Percentiles rank a stretch among this genome's conserved stretches.
phyloP scores from a whole-genome alignment of 1,139 yeast genomes.

The Taiozyma onychis region DNA sequence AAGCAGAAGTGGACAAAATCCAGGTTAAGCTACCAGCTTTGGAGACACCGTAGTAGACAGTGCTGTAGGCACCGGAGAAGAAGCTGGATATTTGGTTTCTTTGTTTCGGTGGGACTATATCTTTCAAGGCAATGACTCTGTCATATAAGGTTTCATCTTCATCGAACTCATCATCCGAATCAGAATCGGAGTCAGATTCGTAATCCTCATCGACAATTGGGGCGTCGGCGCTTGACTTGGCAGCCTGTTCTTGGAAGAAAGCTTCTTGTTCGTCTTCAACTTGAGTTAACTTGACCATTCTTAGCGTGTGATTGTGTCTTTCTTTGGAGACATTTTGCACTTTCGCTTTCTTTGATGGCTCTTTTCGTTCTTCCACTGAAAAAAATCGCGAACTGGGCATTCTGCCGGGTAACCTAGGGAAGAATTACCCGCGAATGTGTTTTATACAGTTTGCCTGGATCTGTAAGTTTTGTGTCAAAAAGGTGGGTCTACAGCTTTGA shows the following conservation, averaged over 20 bases:
- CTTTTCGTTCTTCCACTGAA: background rate
- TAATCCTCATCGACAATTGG: slow-evolving; percentile 24
- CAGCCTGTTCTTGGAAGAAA: slow-evolving; percentile 28
- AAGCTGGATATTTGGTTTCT: slow-evolving; percentile 42
- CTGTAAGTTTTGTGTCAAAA: background rate
- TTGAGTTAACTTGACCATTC: slow-evolving; percentile 72
- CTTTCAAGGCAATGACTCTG: slow-evolving; percentile 86
- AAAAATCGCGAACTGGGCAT: background rate
- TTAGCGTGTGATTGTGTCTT: background rate
- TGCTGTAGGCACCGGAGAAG: slow-evolving; percentile 32
- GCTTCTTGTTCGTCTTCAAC: slow-evolving; percentile 52
- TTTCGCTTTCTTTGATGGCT: background rate
- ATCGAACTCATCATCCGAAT: slow-evolving; percentile 67
- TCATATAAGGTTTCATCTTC: slow-evolving; percentile 81
- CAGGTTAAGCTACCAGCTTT: slow-evolving; percentile 76
- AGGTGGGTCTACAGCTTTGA: too few species aligned
- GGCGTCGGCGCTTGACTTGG: slow-evolving; percentile 17
- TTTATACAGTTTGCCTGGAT: background rate
- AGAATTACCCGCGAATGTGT: background rate
- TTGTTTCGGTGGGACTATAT: slow-evolving; percentile 85
- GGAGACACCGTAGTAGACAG: slow-evolving; percentile 41
- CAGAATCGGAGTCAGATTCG: slow-evolving; percentile 48
- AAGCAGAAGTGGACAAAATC: slow-evolving; percentile 77
- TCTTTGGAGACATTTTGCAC: background rate
- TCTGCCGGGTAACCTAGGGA: background rate